Evolutionary conservation across 1,284 basidiomycete genomes (phyloP).

Genomic region (Cryptococcus deneoformans): DNA sequence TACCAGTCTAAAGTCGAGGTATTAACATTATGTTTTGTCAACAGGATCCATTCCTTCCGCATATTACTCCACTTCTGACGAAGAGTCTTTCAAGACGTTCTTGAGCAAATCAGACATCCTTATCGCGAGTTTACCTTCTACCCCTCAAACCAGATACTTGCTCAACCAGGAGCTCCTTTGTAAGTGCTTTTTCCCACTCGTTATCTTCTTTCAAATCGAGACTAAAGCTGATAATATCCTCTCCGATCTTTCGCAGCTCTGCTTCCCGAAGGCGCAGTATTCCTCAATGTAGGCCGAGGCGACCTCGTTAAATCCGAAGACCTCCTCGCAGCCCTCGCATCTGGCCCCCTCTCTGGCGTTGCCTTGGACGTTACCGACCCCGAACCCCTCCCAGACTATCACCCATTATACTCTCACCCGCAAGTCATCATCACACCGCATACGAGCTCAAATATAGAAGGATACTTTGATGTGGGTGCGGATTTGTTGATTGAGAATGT

Average conservation of each 20-base stretch:
- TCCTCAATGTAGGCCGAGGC: conserved; percentile 50
- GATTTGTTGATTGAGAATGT: conserved; percentile 49
- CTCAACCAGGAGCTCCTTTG: conserved; percentile 34
- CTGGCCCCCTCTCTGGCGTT: conserved; percentile 29
- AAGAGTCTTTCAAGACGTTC: conserved; percentile 37
- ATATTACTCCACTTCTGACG: conserved; percentile 40
- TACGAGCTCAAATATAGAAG: conserved; percentile 36
- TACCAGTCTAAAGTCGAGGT: neutral
- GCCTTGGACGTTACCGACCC: conserved; percentile 51
- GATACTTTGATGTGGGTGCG: conserved; percentile 35
- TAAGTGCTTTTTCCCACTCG: conserved; percentile 10
- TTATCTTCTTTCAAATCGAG: too few relatives aligned
- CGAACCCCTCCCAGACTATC: conserved; percentile 43
- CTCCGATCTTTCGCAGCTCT: conserved; percentile 10
- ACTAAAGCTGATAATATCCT: neutral
- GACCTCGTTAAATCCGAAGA: conserved; percentile 40
- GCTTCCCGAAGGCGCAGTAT: conserved; percentile 37
- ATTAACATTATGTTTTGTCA: neutral
- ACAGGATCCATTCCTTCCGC: conserved; percentile 35
- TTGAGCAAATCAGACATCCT: conserved; percentile 37
- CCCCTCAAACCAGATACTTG: conserved; percentile 34
- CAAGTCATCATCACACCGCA: conserved; percentile 45
- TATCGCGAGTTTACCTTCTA: conserved; percentile 43
- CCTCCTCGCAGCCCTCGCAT: conserved; percentile 33
- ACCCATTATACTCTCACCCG: conserved; percentile 44